Conservation (phyloP, 306 rosid genomes). For the Psophocarpus tetragonolobus region DNA sequence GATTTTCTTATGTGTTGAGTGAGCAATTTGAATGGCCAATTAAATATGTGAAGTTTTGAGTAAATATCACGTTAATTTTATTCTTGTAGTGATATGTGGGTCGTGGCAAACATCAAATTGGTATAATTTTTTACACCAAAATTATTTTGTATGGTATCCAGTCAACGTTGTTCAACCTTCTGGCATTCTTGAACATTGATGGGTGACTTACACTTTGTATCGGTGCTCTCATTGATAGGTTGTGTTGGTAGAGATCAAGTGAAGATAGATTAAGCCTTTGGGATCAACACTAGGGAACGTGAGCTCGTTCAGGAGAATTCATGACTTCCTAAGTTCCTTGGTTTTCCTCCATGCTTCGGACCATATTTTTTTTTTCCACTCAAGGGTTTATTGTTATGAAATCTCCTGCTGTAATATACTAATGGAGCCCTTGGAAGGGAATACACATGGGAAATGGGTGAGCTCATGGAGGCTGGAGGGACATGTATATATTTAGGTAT, state of each 20-base stretch:
- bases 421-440: slow-evolving; percentile 11
- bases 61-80: background rate
- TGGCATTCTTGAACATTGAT: slow-evolving; percentile 18
- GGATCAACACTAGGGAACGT: slow-evolving; percentile 13
- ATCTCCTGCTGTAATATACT: background rate
- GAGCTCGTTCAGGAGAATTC: slow-evolving; percentile 26
- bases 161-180: slow-evolving; percentile 1
- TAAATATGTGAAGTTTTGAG: slow-evolving; percentile 21
- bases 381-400: slow-evolving; percentile 1
- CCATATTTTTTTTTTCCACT: slow-evolving; percentile 15
- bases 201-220: no score
- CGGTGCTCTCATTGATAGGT: slow-evolving; percentile 33
- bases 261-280: slow-evolving; percentile 34
- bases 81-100: background rate
- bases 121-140: background rate
- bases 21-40: slow-evolving; percentile 7
- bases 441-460: slow-evolving; percentile 22
- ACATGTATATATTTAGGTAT: slow-evolving; percentile 25
- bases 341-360: slow-evolving; percentile 24
- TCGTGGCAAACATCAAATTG: slow-evolving; percentile 24
- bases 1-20: slow-evolving; percentile 21
- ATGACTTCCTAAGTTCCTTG: slow-evolving; percentile 2
- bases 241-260: slow-evolving; percentile 31
- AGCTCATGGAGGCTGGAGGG: background rate
- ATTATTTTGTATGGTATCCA: background rate